Evolutionary conservation across 257 asterid species (phyloP), one percentile per base, ranked within the genome.

Genomic region (Nyctanthes arbortristis): DNA sequence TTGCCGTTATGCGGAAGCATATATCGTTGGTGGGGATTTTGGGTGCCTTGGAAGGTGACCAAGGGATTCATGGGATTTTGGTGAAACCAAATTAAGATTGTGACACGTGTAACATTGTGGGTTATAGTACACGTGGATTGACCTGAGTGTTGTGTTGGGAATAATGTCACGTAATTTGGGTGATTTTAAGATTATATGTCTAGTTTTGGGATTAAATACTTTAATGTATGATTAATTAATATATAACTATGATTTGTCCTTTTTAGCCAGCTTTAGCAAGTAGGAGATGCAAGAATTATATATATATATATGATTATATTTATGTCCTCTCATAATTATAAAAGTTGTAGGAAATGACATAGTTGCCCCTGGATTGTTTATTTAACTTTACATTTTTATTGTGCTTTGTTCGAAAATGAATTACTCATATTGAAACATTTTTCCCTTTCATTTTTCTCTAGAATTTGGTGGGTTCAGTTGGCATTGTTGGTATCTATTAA

Each of bases 31-130:
- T 57, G 20, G 34, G 36, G 5, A 7, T 54, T n/a, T n/a, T n/a
- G 69, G 36, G 28, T 28, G 61, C 14, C 5, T 40, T 2, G 10
- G 8, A 14, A 25, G 31, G 12, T 37, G 62, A 59, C 80, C 1
- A 45, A 54, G 0, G 57, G 60, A 66, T 56, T 73, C 74, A 72
- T 39, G 75, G 77, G 63, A 63, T 63, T 66, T 59, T 3, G 35
- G 85, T 75, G 77, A 61, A 67, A 43, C 49, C 25, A 12, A 12
- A 16, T 29, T 72, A 5, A n/a, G 72, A 74, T 75, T 54, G 30
- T 13, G 84, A 70, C 89, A 81, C 82, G 78, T 81, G 73, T 70
- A 24, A 1, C 6, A 0, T 0, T 0, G 6, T 52, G 13, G 14
- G 33, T 30, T 16, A 2, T 28, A 43, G 1, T 30, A 40, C 34